Evolutionary conservation across 1,139 yeast species (phyloP).

Genomic region (Candida sanyaensis): DNA sequence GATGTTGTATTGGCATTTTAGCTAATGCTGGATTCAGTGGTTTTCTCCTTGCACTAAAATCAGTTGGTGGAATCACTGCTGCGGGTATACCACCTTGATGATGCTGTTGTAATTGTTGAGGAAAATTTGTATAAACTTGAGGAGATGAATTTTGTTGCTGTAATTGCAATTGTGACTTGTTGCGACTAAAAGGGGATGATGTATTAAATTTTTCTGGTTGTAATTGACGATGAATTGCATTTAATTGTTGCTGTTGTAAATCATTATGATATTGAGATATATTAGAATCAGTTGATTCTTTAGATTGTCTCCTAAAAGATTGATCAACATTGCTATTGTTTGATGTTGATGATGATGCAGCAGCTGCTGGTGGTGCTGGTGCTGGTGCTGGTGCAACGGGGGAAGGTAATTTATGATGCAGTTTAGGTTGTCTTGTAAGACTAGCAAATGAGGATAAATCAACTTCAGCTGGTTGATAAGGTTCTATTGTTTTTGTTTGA

Average conservation of each 20-base stretch:
- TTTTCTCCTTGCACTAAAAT: constrained; percentile 19
- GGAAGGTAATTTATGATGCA: constrained; percentile 8
- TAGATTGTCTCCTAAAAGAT: not conserved
- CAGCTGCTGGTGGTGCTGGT: not conserved
- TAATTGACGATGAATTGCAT: constrained; percentile 11
- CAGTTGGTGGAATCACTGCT: constrained; percentile 29
- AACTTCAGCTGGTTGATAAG: constrained; percentile 57
- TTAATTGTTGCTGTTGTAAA: constrained; percentile 12
- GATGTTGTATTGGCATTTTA: constrained; percentile 5
- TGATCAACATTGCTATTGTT: not conserved
- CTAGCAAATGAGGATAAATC: constrained; percentile 52
- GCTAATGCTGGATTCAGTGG: constrained; percentile 13
- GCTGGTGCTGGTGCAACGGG: too few relatives aligned
- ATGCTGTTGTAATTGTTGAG: constrained; percentile 6
- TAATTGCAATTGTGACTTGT: constrained; percentile 5
- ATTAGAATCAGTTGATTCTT: constrained; percentile 4
- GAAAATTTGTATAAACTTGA: constrained; percentile 2
- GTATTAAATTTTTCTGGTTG: constrained; percentile 13
- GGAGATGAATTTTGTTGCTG: constrained; percentile 5
- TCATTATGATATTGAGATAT: constrained; percentile 14
- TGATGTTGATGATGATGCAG: not conserved
- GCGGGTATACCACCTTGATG: constrained; percentile 19
- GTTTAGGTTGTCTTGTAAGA: constrained; percentile 46
- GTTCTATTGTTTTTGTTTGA: constrained; percentile 22
- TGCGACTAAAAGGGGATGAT: constrained; percentile 4